Conservation (phyloP, 2,329 filamentous ascomycete species). For the Torrubiellomyces zombiae region DNA sequence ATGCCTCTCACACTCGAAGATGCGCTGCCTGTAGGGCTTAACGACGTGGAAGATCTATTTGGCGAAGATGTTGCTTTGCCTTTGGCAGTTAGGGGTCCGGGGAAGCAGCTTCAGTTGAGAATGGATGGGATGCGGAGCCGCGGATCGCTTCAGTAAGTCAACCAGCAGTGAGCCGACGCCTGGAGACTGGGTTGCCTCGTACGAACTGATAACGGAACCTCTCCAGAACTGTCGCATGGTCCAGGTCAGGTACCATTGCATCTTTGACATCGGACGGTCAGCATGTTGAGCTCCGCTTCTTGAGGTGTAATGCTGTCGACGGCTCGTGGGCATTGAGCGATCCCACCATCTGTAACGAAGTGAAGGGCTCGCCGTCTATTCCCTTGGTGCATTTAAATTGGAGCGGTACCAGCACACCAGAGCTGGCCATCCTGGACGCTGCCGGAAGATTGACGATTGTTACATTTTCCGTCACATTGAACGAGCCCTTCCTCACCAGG, state of each 20-base stretch:
- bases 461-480: slow-evolving; percentile 54
- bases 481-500: slow-evolving; percentile 47
- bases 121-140: slow-evolving; percentile 60
- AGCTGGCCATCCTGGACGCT: slow-evolving; percentile 70
- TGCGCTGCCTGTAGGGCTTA: slow-evolving; percentile 31
- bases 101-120: slow-evolving; percentile 52
- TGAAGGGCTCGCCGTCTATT: slow-evolving; percentile 45
- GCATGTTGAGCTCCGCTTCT: slow-evolving; percentile 53
- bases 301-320: slow-evolving; percentile 50
- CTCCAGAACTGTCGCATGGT: slow-evolving; percentile 67
- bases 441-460: slow-evolving; percentile 64
- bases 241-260: slow-evolving; percentile 71
- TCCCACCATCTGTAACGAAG: slow-evolving; percentile 44
- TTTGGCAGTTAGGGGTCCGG: slow-evolving; percentile 26
- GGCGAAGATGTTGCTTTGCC: slow-evolving; percentile 49
- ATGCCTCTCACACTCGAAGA: slow-evolving; percentile 27
- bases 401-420: slow-evolving; percentile 54
- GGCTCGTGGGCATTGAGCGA: slow-evolving; percentile 64
- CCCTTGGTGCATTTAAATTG: slow-evolving; percentile 69
- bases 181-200: slow-evolving; percentile 1
- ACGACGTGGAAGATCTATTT: slow-evolving; percentile 60
- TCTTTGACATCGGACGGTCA: slow-evolving; percentile 58
- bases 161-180: neutral
- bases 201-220: too few relatives aligned
- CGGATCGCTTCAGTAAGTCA: slow-evolving; percentile 65